These are phyloP conservation scores for Mycena galericulata DNA, from an alignment of 768 basidiomycete genomes.

Conservation along the genomic window DNA sequence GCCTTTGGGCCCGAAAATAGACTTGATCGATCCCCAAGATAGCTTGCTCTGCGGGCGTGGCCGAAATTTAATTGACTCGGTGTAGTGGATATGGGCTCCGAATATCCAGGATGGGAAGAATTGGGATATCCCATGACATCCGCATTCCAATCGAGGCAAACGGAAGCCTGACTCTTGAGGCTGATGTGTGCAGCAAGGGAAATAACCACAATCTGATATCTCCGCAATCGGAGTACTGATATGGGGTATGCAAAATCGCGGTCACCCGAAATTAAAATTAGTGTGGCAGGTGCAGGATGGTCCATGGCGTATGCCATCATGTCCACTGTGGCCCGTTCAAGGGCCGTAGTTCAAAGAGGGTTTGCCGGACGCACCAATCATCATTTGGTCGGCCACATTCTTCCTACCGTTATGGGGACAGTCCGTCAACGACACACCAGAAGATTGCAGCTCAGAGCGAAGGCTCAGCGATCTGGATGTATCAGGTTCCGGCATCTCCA, in stretches of 20 bases:
- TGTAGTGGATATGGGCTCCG: too few relatives aligned
- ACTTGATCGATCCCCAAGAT: too few relatives aligned
- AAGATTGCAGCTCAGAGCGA: slow-evolving; percentile 60
- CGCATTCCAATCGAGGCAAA: slow-evolving; percentile 62
- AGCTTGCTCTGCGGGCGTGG: too few relatives aligned
- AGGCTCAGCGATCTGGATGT: slow-evolving; percentile 48
- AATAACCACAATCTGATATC: slow-evolving; percentile 65
- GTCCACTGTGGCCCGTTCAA: slow-evolving; percentile 46
- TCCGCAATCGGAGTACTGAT: slow-evolving; percentile 65
- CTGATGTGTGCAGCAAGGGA: slow-evolving; percentile 55
- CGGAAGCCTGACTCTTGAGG: slow-evolving; percentile 66
- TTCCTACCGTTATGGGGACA: slow-evolving; percentile 52
- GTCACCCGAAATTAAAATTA: slow-evolving; percentile 75
- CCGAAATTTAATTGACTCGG: too few relatives aligned
- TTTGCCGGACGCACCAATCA: slow-evolving; percentile 55
- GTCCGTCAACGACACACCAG: slow-evolving; percentile 58
- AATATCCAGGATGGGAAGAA: too few relatives aligned
- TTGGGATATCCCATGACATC: slow-evolving; percentile 47
- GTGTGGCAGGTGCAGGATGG: slow-evolving; percentile 61
- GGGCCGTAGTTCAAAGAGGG: neutral
- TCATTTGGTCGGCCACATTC: slow-evolving; percentile 63
- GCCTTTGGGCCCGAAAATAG: too few relatives aligned
- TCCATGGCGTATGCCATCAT: slow-evolving; percentile 78
- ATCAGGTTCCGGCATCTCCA: slow-evolving; percentile 55
- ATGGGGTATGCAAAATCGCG: slow-evolving; percentile 76